Conservation (phyloP, 148 eudicot genomes). For the Silene uniflora region DNA sequence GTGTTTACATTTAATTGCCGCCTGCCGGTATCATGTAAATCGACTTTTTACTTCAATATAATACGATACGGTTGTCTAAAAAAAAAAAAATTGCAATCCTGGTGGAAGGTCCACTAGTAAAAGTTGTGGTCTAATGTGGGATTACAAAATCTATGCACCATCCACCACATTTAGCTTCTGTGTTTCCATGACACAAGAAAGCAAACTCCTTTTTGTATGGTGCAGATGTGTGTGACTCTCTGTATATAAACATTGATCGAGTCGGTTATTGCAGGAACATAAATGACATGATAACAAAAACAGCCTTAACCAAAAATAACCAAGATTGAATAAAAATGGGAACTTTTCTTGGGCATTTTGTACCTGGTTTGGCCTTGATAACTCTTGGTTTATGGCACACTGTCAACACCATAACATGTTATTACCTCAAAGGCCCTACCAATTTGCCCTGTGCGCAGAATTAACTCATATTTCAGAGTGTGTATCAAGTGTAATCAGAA, state of each 20-base stretch:
- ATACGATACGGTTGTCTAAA: no score
- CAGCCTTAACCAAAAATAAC: background rate
- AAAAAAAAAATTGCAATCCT: background rate
- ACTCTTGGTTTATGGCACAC: constrained; percentile 73
- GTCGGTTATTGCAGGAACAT: background rate
- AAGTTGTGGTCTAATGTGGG: constrained; percentile 15
- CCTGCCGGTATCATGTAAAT: no score
- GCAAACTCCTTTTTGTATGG: background rate
- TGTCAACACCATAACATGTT: constrained; percentile 44
- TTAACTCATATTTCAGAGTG: constrained; percentile 31
- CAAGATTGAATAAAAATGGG: constrained; percentile 42
- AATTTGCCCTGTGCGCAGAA: constrained; percentile 52
- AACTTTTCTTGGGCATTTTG: constrained; percentile 67
- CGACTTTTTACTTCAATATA: no score
- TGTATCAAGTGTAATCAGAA: constrained; percentile 41
- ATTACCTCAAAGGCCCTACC: constrained; percentile 39
- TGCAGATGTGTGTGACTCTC: background rate
- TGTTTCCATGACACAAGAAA: constrained; percentile 14
- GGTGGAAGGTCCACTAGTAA: constrained; percentile 13
- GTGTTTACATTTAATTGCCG: no score
- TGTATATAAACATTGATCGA: background rate
- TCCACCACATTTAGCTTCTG: constrained; percentile 18
- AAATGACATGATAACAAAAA: background rate
- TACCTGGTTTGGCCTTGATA: constrained; percentile 69
- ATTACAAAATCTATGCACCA: constrained; percentile 23